Evolutionary conservation across 2,329 filamentous ascomycete species (phyloP).

Genomic region (Aureobasidium melanogenum): DNA sequence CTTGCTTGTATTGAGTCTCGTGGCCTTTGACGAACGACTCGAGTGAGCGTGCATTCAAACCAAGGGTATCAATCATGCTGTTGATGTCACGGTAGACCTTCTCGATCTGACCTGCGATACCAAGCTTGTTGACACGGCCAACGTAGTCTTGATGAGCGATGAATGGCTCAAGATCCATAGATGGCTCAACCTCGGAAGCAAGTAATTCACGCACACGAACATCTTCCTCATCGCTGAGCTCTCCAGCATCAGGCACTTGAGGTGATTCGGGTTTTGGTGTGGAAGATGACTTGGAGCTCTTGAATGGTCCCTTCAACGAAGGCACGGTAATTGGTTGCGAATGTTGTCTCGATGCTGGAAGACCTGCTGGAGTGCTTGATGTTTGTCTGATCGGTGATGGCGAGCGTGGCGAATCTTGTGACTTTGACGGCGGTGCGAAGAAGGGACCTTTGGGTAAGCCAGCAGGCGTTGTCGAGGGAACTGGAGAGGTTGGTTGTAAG

Average conservation of each 20-base stretch:
- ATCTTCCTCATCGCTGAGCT: constrained; percentile 60
- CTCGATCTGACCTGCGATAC: constrained; percentile 40
- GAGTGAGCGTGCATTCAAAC: constrained; percentile 68
- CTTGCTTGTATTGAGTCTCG: constrained; percentile 41
- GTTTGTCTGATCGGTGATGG: constrained; percentile 60
- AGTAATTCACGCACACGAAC: constrained; percentile 58
- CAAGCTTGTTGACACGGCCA: constrained; percentile 31
- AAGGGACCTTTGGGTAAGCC: constrained; percentile 14
- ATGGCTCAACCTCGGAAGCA: constrained; percentile 51
- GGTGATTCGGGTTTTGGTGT: constrained; percentile 21
- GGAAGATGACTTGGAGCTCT: constrained; percentile 17
- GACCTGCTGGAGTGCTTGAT: constrained; percentile 37
- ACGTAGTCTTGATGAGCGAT: constrained; percentile 46
- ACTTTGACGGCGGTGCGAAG: constrained; percentile 14
- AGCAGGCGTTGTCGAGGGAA: constrained; percentile 15
- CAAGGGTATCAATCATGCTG: constrained; percentile 88
- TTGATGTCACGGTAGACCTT: constrained; percentile 68
- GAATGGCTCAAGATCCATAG: constrained; percentile 56
- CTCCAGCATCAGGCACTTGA: constrained; percentile 31
- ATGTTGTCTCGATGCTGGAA: constrained; percentile 11
- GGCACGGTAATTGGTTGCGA: constrained; percentile 16
- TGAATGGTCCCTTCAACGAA: constrained; percentile 10
- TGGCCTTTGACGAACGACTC: constrained; percentile 58
- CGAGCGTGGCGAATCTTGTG: constrained; percentile 46
- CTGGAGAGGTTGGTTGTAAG: neutral